Conservation (phyloP, 139 green algal genomes). For the Protoeuglena noctilucae region DNA sequence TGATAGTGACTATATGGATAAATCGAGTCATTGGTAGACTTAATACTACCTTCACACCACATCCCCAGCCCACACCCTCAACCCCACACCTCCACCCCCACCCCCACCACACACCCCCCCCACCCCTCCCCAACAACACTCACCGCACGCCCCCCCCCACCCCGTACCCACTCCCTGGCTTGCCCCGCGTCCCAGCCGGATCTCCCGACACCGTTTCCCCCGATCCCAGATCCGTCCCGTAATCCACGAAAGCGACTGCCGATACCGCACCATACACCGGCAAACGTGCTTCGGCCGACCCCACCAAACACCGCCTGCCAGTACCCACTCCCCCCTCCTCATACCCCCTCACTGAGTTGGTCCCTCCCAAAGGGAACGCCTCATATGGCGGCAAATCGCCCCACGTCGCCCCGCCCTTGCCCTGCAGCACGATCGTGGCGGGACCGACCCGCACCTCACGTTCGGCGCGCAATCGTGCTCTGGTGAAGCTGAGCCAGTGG, state of each 20-base stretch:
- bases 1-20: too few relatives aligned
- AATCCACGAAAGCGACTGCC: slow-evolving; percentile 65
- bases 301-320: slow-evolving; percentile 60
- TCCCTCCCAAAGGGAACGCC: slow-evolving; percentile 87
- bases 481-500: slow-evolving; percentile 70
- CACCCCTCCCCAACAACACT: too few relatives aligned
- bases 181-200: slow-evolving; percentile 63
- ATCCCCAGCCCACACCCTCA: too few relatives aligned
- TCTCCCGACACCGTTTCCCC: slow-evolving; percentile 72
- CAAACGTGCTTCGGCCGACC: slow-evolving; percentile 56
- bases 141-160: slow-evolving; percentile 69
- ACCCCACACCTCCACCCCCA: too few relatives aligned
- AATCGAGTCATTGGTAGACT: too few relatives aligned
- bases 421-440: slow-evolving; percentile 18
- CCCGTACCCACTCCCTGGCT: slow-evolving; percentile 70
- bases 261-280: slow-evolving; percentile 32
- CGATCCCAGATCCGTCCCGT: slow-evolving; percentile 71
- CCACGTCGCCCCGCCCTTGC: slow-evolving; percentile 42
- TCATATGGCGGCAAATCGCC: slow-evolving; percentile 92
- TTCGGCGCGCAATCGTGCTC: slow-evolving; percentile 36
- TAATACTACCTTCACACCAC: too few relatives aligned
- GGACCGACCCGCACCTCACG: slow-evolving; percentile 36
- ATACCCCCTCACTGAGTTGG: slow-evolving; percentile 77
- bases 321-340: slow-evolving; percentile 78
- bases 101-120: too few relatives aligned